Evolutionary conservation across 192 early-diverging fungal species (phyloP).

Genomic region (Umbelopsis isabellina): DNA sequence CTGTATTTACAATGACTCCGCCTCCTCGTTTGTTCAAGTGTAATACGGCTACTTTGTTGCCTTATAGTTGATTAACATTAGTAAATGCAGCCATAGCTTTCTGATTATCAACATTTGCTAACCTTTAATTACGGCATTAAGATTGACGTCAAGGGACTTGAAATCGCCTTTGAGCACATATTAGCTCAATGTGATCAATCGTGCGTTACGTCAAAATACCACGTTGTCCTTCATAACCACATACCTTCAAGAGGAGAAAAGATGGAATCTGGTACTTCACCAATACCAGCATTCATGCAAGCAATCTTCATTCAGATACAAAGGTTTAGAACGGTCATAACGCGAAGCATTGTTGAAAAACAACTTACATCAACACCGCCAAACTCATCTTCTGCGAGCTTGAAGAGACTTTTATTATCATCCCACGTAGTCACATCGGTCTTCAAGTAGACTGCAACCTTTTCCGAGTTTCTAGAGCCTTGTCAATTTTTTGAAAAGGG

Average conservation of each 20-base stretch:
- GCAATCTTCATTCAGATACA: slow-evolving; percentile 23
- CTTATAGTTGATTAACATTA: background rate
- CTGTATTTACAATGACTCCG: slow-evolving; percentile 31
- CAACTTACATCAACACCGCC: slow-evolving; percentile 38
- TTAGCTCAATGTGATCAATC: background rate
- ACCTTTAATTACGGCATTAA: slow-evolving; percentile 22
- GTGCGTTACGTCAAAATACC: no score
- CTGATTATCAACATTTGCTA: background rate
- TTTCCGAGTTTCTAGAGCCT: slow-evolving; percentile 5
- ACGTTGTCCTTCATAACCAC: background rate
- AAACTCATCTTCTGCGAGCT: slow-evolving; percentile 34
- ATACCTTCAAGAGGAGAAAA: slow-evolving; percentile 33
- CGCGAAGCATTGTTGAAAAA: background rate
- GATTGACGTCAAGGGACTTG: slow-evolving; percentile 7
- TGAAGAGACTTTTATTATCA: slow-evolving; percentile 32
- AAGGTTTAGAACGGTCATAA: background rate
- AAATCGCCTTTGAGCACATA: background rate
- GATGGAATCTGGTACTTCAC: background rate
- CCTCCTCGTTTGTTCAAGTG: slow-evolving; percentile 33
- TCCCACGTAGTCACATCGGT: slow-evolving; percentile 37
- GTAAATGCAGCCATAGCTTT: no score
- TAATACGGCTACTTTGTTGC: slow-evolving; percentile 34
- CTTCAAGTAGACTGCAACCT: slow-evolving; percentile 27
- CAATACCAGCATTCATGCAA: slow-evolving; percentile 35
- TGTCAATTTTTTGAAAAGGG: background rate